These are phyloP conservation scores for Yamadazyma epiphylla DNA, from an alignment of 1,139 yeast genomes.

Conservation along the genomic window DNA sequence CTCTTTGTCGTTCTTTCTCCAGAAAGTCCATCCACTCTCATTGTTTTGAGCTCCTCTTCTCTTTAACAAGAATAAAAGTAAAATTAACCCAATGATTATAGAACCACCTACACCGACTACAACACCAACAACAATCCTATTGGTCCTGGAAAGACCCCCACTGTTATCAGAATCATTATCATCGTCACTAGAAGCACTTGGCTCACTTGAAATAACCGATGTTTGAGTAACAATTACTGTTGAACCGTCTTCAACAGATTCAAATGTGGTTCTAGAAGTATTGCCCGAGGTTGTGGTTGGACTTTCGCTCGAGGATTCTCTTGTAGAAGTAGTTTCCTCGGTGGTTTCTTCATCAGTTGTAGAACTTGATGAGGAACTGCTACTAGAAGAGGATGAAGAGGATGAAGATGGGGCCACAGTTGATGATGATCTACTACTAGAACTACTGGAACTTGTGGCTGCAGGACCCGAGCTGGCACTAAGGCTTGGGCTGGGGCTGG, in stretches of 20 bases:
- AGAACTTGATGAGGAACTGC: neutral
- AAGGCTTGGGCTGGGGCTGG: slow-evolving; percentile 1
- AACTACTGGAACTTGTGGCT: neutral
- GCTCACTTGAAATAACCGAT: slow-evolving; percentile 22
- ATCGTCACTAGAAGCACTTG: slow-evolving; percentile 23
- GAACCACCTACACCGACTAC: slow-evolving; percentile 52
- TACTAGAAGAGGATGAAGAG: neutral
- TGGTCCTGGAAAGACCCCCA: slow-evolving; percentile 40
- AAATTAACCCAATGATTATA: slow-evolving; percentile 33
- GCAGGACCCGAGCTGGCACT: slow-evolving; percentile 2
- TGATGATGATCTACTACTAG: slow-evolving; percentile 1
- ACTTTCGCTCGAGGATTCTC: neutral
- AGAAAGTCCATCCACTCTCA: slow-evolving; percentile 45
- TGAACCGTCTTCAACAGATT: slow-evolving; percentile 32
- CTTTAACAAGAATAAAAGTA: slow-evolving; percentile 33
- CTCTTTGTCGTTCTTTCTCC: slow-evolving; percentile 48
- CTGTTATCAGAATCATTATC: slow-evolving; percentile 3
- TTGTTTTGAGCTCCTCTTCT: slow-evolving; percentile 26
- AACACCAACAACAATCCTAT: slow-evolving; percentile 47
- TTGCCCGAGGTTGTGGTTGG: slow-evolving; percentile 1
- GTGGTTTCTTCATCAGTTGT: neutral
- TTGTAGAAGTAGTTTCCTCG: neutral
- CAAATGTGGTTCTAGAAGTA: slow-evolving; percentile 22
- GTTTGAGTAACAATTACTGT: slow-evolving; percentile 40
- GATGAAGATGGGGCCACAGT: slow-evolving; percentile 1